phyloP scores from a whole-genome alignment of 768 basidiomycete species.

The Suillus occidentalis region DNA sequence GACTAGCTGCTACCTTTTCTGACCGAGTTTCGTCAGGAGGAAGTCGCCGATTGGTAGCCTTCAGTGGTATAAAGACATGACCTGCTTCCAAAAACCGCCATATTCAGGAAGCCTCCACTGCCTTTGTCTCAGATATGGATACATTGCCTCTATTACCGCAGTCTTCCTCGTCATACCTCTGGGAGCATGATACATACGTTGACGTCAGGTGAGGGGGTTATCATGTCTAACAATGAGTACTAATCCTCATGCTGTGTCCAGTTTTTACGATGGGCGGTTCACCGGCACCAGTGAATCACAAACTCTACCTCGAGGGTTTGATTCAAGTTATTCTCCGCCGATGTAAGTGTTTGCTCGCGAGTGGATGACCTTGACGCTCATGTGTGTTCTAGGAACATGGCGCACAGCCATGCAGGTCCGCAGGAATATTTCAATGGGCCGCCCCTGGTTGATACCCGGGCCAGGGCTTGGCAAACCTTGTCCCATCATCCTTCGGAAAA shows the following conservation, averaged over 20 bases:
- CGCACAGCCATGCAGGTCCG: no score
- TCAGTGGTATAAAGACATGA: conserved; percentile 2
- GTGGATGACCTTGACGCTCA: neutral
- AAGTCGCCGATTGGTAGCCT: neutral
- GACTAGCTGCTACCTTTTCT: neutral
- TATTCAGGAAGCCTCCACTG: conserved; percentile 2
- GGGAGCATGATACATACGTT: neutral
- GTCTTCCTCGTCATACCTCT: neutral
- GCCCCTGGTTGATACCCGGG: neutral
- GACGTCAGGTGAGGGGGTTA: neutral
- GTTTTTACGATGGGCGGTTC: neutral
- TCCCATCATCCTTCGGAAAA: neutral
- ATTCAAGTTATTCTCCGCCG: neutral
- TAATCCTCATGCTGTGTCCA: neutral
- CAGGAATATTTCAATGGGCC: neutral
- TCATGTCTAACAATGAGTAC: neutral
- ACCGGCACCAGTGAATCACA: neutral
- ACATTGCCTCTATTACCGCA: neutral
- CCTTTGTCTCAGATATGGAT: conserved; percentile 4
- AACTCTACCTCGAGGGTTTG: neutral
- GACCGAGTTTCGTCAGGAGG: neutral
- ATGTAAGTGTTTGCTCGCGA: neutral
- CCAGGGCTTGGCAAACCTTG: neutral
- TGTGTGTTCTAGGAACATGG: neutral
- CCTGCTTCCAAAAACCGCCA: neutral